A percentile compares a stretch with the other conserved stretches of the same genome.
Evolutionary conservation across 2,329 filamentous ascomycete genomes (phyloP).

Genomic region (Cytospora piceae): DNA sequence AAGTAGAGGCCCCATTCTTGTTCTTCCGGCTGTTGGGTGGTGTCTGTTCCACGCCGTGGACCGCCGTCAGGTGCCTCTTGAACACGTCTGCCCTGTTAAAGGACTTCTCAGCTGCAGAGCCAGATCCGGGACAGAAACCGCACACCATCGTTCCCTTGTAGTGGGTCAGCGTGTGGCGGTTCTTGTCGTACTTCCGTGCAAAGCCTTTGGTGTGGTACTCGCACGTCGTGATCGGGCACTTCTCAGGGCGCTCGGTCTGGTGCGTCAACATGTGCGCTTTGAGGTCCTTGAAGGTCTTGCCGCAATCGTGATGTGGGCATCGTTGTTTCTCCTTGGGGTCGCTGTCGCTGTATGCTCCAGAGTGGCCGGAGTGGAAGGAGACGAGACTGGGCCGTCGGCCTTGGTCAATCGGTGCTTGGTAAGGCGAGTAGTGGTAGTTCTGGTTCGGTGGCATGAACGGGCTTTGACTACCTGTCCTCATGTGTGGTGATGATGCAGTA

Average conservation of each 20-base stretch:
- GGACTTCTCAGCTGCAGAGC: conserved; percentile 87
- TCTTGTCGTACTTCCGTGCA: conserved; percentile 95
- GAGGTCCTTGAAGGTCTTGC: conserved; percentile 85
- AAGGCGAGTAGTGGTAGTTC: conserved; percentile 57
- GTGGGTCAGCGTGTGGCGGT: conserved; percentile 89
- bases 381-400: conserved; percentile 67
- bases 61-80: conserved; percentile 88
- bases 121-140: conserved; percentile 88
- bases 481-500: conserved; percentile 55
- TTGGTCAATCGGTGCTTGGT: conserved; percentile 51
- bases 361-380: conserved; percentile 68
- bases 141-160: conserved; percentile 99
- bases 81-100: conserved; percentile 96
- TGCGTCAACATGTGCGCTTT: conserved; percentile 96
- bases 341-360: conserved; percentile 62
- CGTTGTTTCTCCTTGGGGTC: conserved; percentile 70
- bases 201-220: conserved; percentile 94
- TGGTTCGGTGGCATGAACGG: conserved; percentile 56
- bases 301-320: conserved; percentile 83
- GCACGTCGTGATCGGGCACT: conserved; percentile 90
- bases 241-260: conserved; percentile 86
- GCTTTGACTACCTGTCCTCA: conserved; percentile 64
- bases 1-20: conserved; percentile 41
- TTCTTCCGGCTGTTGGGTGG: conserved; percentile 90
- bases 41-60: conserved; percentile 91